Conservation (phyloP, 306 rosid genomes). For the Cajanus cajan region DNA sequence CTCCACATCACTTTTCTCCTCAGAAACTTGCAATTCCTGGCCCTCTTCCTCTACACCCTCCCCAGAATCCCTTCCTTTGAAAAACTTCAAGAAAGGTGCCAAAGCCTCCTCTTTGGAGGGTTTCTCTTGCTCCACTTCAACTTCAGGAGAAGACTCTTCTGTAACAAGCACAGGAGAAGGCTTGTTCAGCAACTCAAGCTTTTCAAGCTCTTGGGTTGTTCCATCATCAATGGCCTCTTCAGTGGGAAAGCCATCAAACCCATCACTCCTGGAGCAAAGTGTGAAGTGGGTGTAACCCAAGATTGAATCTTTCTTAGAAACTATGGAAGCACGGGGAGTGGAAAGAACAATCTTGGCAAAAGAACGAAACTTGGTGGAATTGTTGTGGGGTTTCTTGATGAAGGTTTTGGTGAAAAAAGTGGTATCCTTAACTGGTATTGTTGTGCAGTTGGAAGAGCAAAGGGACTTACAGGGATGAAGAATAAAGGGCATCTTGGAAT, state of each 20-base stretch:
- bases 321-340: constrained; percentile 24
- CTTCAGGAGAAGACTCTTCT: constrained; percentile 44
- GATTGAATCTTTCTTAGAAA: constrained; percentile 41
- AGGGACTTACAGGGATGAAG: constrained; percentile 52
- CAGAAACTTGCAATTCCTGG: constrained; percentile 35
- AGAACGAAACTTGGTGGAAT: constrained; percentile 16
- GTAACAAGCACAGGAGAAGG: constrained; percentile 56
- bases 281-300: constrained; percentile 40
- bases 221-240: constrained; percentile 42
- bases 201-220: constrained; percentile 48
- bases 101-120: constrained; percentile 57
- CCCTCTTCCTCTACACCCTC: constrained; percentile 44
- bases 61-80: constrained; percentile 50
- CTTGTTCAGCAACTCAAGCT: constrained; percentile 68
- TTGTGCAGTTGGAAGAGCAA: constrained; percentile 31
- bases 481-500: constrained; percentile 52
- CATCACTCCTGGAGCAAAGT: constrained; percentile 60
- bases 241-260: constrained; percentile 54
- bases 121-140: constrained; percentile 37
- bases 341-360: constrained; percentile 24
- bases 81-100: constrained; percentile 87
- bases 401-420: constrained; percentile 22
- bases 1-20: constrained; percentile 38
- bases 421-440: not conserved
- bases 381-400: constrained; percentile 9